phyloP scores from a whole-genome alignment of 805 yeast genomes.

The Candida nemodendra region DNA sequence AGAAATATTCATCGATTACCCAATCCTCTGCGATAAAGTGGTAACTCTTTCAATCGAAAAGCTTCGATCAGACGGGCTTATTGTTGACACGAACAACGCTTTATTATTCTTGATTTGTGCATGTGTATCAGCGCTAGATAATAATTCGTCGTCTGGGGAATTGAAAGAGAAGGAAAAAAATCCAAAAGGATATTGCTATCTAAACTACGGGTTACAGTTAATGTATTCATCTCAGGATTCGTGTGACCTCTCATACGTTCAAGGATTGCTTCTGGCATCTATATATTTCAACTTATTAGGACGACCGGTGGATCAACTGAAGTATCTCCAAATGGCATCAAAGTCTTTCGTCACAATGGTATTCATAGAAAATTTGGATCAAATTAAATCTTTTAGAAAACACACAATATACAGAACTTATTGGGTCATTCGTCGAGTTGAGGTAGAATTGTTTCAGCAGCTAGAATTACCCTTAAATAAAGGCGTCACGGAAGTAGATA shows the following conservation, averaged over 20 bases:
- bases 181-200: background rate
- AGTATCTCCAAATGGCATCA: constrained; percentile 1
- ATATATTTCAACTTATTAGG: background rate
- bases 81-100: background rate
- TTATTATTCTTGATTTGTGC: background rate
- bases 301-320: background rate
- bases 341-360: constrained; percentile 1
- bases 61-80: background rate
- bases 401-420: background rate
- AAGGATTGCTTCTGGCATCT: background rate
- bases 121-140: background rate
- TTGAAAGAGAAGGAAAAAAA: background rate
- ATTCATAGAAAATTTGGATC: background rate
- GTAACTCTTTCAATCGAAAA: background rate
- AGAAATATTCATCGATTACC: background rate
- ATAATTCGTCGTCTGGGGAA: background rate
- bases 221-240: background rate
- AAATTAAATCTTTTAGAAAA: background rate
- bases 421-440: constrained; percentile 1
- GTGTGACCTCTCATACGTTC: background rate
- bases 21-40: background rate
- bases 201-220: background rate
- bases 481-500: constrained; percentile 1
- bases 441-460: background rate
- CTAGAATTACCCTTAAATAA: constrained; percentile 1